Percentiles rank a stretch among this genome's conserved stretches.
Conservation (phyloP, 2,329 filamentous ascomycete genomes). For the Coniochaeta hoffmannii region DNA sequence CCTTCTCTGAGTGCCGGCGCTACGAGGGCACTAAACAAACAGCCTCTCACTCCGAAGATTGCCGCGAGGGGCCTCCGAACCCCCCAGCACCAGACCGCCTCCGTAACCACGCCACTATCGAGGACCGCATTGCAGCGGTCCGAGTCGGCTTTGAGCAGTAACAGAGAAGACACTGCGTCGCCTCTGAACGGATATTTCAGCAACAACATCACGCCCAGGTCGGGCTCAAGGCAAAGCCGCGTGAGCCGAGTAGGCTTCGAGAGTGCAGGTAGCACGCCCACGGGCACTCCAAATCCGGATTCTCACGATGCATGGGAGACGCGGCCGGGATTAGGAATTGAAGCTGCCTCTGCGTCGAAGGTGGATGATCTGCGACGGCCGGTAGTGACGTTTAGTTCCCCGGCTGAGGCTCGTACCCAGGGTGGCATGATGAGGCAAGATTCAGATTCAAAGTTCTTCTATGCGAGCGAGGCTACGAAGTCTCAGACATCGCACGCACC, state of each 20-base stretch:
- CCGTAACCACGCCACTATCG: constrained; percentile 34
- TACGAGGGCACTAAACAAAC: constrained; percentile 41
- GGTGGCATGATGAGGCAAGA: constrained; percentile 18
- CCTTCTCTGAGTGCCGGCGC: constrained; percentile 44
- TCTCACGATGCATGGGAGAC: constrained; percentile 35
- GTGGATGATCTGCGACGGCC: constrained; percentile 19
- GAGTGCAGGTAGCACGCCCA: constrained; percentile 60
- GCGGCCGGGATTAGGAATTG: constrained; percentile 23
- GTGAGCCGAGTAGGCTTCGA: constrained; percentile 34
- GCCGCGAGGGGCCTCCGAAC: constrained; percentile 26
- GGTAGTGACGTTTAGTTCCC: constrained; percentile 31
- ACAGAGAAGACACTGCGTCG: constrained; percentile 43
- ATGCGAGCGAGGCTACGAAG: constrained; percentile 68
- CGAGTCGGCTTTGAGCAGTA: constrained; percentile 10
- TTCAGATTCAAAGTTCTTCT: constrained; percentile 73
- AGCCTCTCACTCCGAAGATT: constrained; percentile 49
- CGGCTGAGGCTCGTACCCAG: constrained; percentile 21
- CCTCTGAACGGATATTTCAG: constrained; percentile 49
- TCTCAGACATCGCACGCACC: constrained; percentile 14
- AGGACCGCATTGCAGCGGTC: constrained; percentile 19
- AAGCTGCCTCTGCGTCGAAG: constrained; percentile 22
- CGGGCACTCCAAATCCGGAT: constrained; percentile 46
- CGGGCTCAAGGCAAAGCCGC: constrained; percentile 64
- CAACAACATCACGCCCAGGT: constrained; percentile 71
- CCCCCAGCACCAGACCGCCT: constrained; percentile 20